Base-by-base conservation (phyloP, 2,329 filamentous ascomycete species). In the Neofusicoccum cordaticola region DNA sequence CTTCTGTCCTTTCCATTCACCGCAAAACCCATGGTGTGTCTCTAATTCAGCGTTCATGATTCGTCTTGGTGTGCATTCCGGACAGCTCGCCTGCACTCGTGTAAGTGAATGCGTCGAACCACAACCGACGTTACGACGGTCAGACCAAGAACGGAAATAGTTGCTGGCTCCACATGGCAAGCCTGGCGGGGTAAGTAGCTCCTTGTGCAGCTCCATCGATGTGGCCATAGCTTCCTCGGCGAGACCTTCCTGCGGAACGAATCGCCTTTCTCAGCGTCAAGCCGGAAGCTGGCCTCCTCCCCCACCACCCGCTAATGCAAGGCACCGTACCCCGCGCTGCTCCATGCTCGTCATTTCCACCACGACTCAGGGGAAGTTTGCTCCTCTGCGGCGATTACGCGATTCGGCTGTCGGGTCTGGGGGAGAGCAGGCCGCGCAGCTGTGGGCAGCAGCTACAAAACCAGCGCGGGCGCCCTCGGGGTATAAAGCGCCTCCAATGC, bases 301-400 rank as follows among this genome's bases (percentile, higher is more conserved):
- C 19, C 53, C 22, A 31, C 53, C 41, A 34, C 9, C 12, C 53
- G 27, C 53, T 58, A 58, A 45, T 35, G 53, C 53, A 58, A 58
- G 53, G 41, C 53, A 58, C 53, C 53, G 27, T 58, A 58, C 53
- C 53, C 53, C 53, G 53, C 53, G 53, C 53, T 58, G 41, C 53
- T 22, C 53, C 22, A 58, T 58, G 53, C 41, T 58, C 41, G 53
- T 45, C 39, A 22, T 35, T 58, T 19, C 5, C 6, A 57, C 17
- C 15, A 15, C 15, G 19, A 27, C 41, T 58, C 53, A 41, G 53
- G 53, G 13, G 15, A 58, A 45, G 39, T 19, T 58, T 58, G 53
- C 53, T 58, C 53, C 45, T 34, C 6, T 19, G 41, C 22, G 53
- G 41, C 17, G 22, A 58, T 47, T 22, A 34, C 37, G 27, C 22